These are phyloP conservation scores for Heimioporus retisporus DNA, from an alignment of 1,284 basidiomycete genomes.

Conservation along the genomic window DNA sequence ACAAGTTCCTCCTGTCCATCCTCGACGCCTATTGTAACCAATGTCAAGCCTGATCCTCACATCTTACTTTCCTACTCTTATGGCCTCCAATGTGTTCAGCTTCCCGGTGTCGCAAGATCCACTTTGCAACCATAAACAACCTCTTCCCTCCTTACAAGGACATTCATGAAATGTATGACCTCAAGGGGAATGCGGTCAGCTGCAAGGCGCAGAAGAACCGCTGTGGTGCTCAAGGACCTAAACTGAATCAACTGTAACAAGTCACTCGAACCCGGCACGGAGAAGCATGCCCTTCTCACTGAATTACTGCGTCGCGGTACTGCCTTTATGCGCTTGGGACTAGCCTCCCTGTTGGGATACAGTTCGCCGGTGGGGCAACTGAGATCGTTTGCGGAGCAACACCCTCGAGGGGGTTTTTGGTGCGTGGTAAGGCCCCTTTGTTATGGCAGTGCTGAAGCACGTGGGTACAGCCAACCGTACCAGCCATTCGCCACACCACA, in stretches of 20 bases:
- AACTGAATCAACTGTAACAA: constrained; percentile 94
- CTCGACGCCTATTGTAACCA: too few relatives aligned
- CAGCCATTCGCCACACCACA: constrained; percentile 61
- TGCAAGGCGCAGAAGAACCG: constrained; percentile 80
- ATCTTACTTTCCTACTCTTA: constrained; percentile 97
- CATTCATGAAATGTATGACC: constrained; percentile 74
- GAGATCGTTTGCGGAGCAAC: constrained; percentile 91
- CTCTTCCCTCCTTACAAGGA: constrained; percentile 98
- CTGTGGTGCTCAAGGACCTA: constrained; percentile 91
- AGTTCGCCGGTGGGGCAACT: constrained; percentile 93
- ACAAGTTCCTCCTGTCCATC: too few relatives aligned
- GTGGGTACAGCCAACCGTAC: constrained; percentile 68
- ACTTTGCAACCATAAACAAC: constrained; percentile 99
- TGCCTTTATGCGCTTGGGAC: constrained; percentile 84
- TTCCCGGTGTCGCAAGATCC: constrained; percentile 96
- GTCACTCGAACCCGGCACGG: constrained; percentile 84
- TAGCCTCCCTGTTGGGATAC: constrained; percentile 93
- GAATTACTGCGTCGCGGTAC: constrained; percentile 93
- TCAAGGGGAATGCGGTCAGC: too few relatives aligned
- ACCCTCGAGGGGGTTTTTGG: constrained; percentile 95
- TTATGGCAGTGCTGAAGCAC: neutral
- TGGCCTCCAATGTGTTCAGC: constrained; percentile 96
- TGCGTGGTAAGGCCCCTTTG: constrained; percentile 47
- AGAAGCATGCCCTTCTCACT: constrained; percentile 68
- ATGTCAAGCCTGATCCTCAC: constrained; percentile 72